Base-by-base conservation (phyloP, 2,329 filamentous ascomycete genomes). In the Beauveria varroae region DNA sequence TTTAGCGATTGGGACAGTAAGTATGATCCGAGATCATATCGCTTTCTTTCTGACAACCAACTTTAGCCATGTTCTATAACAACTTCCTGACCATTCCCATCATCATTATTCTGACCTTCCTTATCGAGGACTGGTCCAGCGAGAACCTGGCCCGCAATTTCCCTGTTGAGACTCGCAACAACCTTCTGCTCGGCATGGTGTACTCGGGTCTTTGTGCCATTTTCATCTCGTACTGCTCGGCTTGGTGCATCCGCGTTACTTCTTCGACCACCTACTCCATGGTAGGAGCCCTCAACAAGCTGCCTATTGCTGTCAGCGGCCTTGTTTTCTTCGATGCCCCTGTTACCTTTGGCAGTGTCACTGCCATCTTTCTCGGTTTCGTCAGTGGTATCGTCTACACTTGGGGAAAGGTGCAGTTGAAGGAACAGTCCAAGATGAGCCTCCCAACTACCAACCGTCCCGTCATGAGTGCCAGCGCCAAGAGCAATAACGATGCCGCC, bases 1-100 rank as follows among this genome's bases (percentile, higher is more conserved):
- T 96, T 96, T 80, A 96, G 95, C 82, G 92, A 96, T 73, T 96
- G 93, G 79, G 92, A 96, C 76, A 96, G 91, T 96, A 82, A 78
- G 91, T 85, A 47, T 43, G 6, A 12, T 22, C 20, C 30, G 50
- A n/a, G 47, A 37, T 51, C 53, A 8, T 22, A 14, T 14, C 30
- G 12, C 30, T 34, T 34, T 30, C n/a, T 14, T 65, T 41, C 72
- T 77, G 68, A 73, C 69, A 37, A 9, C 3, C 9, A 30, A 7
- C 14, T 26, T 96, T 34, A 34, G 91, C 91, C 71, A 96, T 96
- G 92, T 96, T 92, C 79, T 96, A 96, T 82, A 96, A 96, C 85
- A 96, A 96, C 78, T 83, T 96, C 57, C 85, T 96, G 67, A 93
- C 91, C 62, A 95, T 96, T 66, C 92, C 92, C 49, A 87, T 96